Percentiles rank a stretch among this genome's conserved stretches.
phyloP scores from a whole-genome alignment of 202 grass and related monocot species.

The Elaeis oleifera region DNA sequence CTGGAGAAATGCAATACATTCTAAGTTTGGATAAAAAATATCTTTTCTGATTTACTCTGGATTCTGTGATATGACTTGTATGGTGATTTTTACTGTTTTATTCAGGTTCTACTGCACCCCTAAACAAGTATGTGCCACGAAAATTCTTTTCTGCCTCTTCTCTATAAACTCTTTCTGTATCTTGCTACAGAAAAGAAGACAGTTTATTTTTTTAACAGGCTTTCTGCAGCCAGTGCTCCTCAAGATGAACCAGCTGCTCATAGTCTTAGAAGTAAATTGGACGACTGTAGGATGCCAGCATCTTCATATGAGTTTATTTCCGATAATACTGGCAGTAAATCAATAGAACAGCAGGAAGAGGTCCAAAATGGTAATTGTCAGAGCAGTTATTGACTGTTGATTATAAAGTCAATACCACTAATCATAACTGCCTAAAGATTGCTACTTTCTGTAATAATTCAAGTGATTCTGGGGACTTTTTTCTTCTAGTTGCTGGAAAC shows the following conservation, averaged over 20 bases:
- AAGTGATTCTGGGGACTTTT: too few relatives aligned
- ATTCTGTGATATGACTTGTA: slow-evolving; percentile 3
- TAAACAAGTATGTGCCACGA: slow-evolving; percentile 15
- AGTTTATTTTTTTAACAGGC: slow-evolving; percentile 32
- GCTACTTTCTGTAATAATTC: too few relatives aligned
- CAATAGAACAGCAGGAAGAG: slow-evolving; percentile 32
- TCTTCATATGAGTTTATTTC: slow-evolving; percentile 8
- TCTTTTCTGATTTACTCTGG: background rate
- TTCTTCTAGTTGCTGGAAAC: too few relatives aligned
- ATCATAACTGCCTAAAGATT: too few relatives aligned
- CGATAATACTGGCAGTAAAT: slow-evolving; percentile 21
- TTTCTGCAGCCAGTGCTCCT: slow-evolving; percentile 28
- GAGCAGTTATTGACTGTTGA: too few relatives aligned
- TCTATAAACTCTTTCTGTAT: background rate
- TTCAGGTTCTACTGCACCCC: slow-evolving; percentile 42
- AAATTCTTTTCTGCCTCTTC: background rate
- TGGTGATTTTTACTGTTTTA: slow-evolving; percentile 18
- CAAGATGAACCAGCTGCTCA: slow-evolving; percentile 38
- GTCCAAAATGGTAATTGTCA: slow-evolving; percentile 25
- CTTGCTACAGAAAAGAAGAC: slow-evolving; percentile 20
- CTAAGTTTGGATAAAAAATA: too few relatives aligned
- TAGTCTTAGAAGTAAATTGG: slow-evolving; percentile 25
- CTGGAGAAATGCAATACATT: too few relatives aligned
- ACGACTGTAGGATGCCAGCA: slow-evolving; percentile 26
- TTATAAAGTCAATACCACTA: too few relatives aligned